A percentile compares a stretch with the other conserved stretches of the same genome.
Evolutionary conservation across 2,329 filamentous ascomycete genomes (phyloP).

Genomic region (Penicillium sp.): DNA sequence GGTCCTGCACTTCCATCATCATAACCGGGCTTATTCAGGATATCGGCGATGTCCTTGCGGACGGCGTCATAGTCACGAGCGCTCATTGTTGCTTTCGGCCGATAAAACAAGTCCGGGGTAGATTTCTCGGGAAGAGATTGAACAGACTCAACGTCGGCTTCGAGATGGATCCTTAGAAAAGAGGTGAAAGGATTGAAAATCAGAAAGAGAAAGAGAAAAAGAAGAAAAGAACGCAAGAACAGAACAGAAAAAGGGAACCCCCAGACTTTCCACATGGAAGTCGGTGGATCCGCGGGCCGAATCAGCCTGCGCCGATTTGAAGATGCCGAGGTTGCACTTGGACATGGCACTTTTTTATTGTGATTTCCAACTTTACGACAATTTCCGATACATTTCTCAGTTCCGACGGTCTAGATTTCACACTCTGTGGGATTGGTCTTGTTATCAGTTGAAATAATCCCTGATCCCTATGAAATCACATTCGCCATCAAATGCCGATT

Average conservation of each 20-base stretch:
- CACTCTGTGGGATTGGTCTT: background rate
- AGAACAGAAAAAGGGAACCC: slow-evolving; percentile 10
- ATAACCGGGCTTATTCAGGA: slow-evolving; percentile 60
- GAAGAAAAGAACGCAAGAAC: slow-evolving; percentile 1
- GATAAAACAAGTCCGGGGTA: slow-evolving; percentile 21
- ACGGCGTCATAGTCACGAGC: slow-evolving; percentile 48
- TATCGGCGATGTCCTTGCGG: slow-evolving; percentile 52
- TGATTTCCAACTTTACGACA: background rate
- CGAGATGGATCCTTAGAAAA: background rate
- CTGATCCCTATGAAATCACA: slow-evolving; percentile 2
- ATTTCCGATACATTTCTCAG: slow-evolving; percentile 1
- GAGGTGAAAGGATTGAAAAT: background rate
- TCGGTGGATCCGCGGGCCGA: slow-evolving; percentile 32
- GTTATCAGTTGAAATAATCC: background rate
- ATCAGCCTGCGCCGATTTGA: slow-evolving; percentile 22
- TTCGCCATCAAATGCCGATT: slow-evolving; percentile 19
- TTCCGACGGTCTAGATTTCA: background rate
- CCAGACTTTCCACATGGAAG: slow-evolving; percentile 28
- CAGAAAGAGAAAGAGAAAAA: slow-evolving; percentile 2
- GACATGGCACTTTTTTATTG: background rate
- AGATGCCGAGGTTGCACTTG: slow-evolving; percentile 30
- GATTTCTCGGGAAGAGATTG: slow-evolving; percentile 1
- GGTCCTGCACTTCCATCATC: slow-evolving; percentile 65
- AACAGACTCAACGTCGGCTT: slow-evolving; percentile 1
- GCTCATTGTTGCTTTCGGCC: slow-evolving; percentile 35